These are phyloP conservation scores for Mycena albidolilacea DNA, from an alignment of 768 basidiomycete genomes.

Conservation along the genomic window DNA sequence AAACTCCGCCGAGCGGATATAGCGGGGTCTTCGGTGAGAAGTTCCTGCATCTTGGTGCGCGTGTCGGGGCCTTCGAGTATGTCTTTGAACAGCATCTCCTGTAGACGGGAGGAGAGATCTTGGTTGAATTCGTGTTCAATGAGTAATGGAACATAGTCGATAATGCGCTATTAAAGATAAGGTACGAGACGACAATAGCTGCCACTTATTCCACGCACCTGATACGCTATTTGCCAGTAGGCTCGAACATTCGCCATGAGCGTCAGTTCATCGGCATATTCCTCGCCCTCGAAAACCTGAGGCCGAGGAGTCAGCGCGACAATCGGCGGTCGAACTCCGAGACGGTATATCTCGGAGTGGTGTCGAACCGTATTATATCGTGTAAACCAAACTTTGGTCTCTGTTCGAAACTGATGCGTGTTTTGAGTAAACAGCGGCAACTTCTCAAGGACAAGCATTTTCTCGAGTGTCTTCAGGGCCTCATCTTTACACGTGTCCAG, in stretches of 20 bases:
- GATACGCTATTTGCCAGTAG: slow-evolving; percentile 64
- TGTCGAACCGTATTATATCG: slow-evolving; percentile 11
- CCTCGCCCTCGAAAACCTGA: not conserved
- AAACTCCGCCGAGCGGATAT: slow-evolving; percentile 1
- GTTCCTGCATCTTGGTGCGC: slow-evolving; percentile 28
- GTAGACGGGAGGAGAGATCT: slow-evolving; percentile 50
- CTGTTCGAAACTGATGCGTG: slow-evolving; percentile 22
- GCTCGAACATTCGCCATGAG: slow-evolving; percentile 64
- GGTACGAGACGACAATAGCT: not conserved
- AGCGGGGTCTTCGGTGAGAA: slow-evolving; percentile 19
- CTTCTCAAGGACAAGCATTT: slow-evolving; percentile 28
- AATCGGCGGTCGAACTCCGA: not conserved
- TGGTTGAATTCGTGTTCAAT: slow-evolving; percentile 60
- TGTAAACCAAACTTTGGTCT: slow-evolving; percentile 14
- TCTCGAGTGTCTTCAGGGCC: slow-evolving; percentile 36
- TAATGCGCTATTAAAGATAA: slow-evolving; percentile 55
- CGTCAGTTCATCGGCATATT: slow-evolving; percentile 51
- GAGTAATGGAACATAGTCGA: slow-evolving; percentile 61
- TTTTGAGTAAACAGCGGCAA: slow-evolving; percentile 38
- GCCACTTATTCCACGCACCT: slow-evolving; percentile 46
- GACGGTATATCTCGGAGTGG: not conserved
- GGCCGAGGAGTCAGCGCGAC: not conserved
- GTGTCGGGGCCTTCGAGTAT: slow-evolving; percentile 27
- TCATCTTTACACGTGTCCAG: slow-evolving; percentile 45
- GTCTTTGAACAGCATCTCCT: slow-evolving; percentile 47